These are phyloP conservation scores for Spathaspora girioi DNA, from an alignment of 805 yeast genomes.

Conservation along the genomic window DNA sequence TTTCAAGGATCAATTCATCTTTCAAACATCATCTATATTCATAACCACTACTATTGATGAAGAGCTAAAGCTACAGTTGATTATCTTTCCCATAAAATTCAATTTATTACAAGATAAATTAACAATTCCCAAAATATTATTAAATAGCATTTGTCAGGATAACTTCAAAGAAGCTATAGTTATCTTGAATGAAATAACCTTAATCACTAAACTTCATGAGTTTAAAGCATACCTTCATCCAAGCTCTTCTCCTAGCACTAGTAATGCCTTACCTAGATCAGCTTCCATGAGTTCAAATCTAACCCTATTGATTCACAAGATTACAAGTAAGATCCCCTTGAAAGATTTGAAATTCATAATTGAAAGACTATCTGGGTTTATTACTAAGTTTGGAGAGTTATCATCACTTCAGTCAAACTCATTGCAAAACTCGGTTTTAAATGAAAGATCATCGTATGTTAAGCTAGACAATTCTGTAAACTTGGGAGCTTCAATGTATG, in stretches of 20 bases:
- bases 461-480: constrained; percentile 2
- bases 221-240: constrained; percentile 19
- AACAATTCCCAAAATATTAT: constrained; percentile 27
- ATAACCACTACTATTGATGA: constrained; percentile 19
- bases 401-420: constrained; percentile 6
- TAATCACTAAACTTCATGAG: constrained; percentile 21
- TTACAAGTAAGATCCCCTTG: constrained; percentile 10
- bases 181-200: constrained; percentile 21
- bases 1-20: constrained; percentile 19
- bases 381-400: constrained; percentile 3
- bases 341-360: constrained; percentile 8
- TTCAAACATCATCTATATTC: constrained; percentile 39
- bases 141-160: constrained; percentile 11
- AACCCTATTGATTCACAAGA: constrained; percentile 12
- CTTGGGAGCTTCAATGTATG: neutral
- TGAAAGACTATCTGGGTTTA: constrained; percentile 8
- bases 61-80: constrained; percentile 15
- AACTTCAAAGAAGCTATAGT: constrained; percentile 12
- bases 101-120: constrained; percentile 31
- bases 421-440: constrained; percentile 2
- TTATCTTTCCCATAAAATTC: constrained; percentile 43
- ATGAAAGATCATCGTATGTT: neutral
- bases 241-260: constrained; percentile 8
- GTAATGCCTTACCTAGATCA: constrained; percentile 16
- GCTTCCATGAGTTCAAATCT: constrained; percentile 13